Conservation (phyloP, 495 filamentous ascomycete genomes). For the Daldinia decipiens region DNA sequence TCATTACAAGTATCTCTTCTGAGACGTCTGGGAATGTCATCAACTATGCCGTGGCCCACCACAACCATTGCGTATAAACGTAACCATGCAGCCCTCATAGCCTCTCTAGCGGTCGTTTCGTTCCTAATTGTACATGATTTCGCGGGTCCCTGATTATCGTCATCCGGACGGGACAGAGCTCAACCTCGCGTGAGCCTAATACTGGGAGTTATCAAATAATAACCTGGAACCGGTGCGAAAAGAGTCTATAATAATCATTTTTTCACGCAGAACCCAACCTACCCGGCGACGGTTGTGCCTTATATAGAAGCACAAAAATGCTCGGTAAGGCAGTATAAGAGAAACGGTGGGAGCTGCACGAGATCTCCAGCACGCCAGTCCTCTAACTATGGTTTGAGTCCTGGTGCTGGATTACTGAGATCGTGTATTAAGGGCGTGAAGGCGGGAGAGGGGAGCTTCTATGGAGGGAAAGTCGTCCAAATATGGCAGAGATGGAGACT, state of each 20-base stretch:
- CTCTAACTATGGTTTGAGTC: slow-evolving; percentile 11
- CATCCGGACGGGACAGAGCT: slow-evolving; percentile 21
- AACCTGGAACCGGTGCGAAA: slow-evolving; percentile 27
- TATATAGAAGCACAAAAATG: slow-evolving; percentile 29
- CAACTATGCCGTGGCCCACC: slow-evolving; percentile 30
- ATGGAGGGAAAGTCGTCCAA: slow-evolving; percentile 34
- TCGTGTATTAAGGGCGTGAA: slow-evolving; percentile 29
- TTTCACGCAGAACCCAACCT: slow-evolving; percentile 38
- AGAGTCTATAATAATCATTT: slow-evolving; percentile 44
- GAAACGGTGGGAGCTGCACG: slow-evolving; percentile 24
- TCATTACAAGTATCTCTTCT: slow-evolving; percentile 40
- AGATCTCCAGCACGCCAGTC: slow-evolving; percentile 23
- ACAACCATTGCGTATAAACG: slow-evolving; percentile 35
- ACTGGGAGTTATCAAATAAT: slow-evolving; percentile 21
- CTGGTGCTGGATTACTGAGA: slow-evolving; percentile 15
- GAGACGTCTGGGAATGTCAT: slow-evolving; percentile 32
- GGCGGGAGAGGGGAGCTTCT: slow-evolving; percentile 45
- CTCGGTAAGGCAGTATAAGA: slow-evolving; percentile 41
- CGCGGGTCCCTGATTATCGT: slow-evolving; percentile 31
- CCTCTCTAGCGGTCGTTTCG: slow-evolving; percentile 39
- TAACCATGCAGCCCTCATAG: slow-evolving; percentile 39
- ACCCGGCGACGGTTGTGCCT: slow-evolving; percentile 11
- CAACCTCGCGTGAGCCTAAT: slow-evolving; percentile 23
- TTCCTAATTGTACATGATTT: slow-evolving; percentile 48
- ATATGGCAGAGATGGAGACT: slow-evolving; percentile 38